Conservation (phyloP, 2,329 filamentous ascomycete genomes). For the Talaromyces sp. region DNA sequence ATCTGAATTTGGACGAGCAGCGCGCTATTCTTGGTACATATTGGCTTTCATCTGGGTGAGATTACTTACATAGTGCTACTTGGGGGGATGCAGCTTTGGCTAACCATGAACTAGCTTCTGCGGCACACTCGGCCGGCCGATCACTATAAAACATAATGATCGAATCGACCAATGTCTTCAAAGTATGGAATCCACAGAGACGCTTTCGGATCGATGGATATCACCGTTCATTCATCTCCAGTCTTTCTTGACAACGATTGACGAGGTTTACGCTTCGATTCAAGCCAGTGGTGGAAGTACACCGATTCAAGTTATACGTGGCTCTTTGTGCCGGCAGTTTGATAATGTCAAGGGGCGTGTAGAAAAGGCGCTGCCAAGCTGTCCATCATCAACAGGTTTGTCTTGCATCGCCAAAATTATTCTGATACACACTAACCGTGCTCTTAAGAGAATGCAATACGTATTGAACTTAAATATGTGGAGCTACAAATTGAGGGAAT, state of each 20-base stretch:
- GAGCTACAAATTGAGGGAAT: slow-evolving; percentile 23
- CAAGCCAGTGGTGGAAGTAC: slow-evolving; percentile 16
- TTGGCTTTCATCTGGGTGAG: slow-evolving; percentile 26
- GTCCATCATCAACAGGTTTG: slow-evolving; percentile 15
- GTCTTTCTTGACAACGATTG: slow-evolving; percentile 22
- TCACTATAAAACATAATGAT: slow-evolving; percentile 7
- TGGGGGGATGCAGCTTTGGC: not conserved
- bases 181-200: slow-evolving; percentile 9
- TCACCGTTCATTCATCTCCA: slow-evolving; percentile 22
- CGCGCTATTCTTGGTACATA: slow-evolving; percentile 24
- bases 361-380: slow-evolving; percentile 10
- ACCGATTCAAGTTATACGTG: slow-evolving; percentile 15
- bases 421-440: slow-evolving; percentile 4
- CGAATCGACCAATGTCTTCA: slow-evolving; percentile 15
- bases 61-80: too few species aligned
- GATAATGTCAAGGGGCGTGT: slow-evolving; percentile 9
- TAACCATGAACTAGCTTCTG: slow-evolving; percentile 4
- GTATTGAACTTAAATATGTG: slow-evolving; percentile 20
- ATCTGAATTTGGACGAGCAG: slow-evolving; percentile 19
- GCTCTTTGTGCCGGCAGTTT: slow-evolving; percentile 19
- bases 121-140: slow-evolving; percentile 8
- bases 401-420: not conserved
- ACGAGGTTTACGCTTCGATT: slow-evolving; percentile 21
- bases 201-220: slow-evolving; percentile 24
- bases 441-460: slow-evolving; percentile 20